Percentiles rank a stretch among this genome's conserved stretches.
Conservation (phyloP, 2,329 filamentous ascomycete genomes). For the Xylaria multiplex region DNA sequence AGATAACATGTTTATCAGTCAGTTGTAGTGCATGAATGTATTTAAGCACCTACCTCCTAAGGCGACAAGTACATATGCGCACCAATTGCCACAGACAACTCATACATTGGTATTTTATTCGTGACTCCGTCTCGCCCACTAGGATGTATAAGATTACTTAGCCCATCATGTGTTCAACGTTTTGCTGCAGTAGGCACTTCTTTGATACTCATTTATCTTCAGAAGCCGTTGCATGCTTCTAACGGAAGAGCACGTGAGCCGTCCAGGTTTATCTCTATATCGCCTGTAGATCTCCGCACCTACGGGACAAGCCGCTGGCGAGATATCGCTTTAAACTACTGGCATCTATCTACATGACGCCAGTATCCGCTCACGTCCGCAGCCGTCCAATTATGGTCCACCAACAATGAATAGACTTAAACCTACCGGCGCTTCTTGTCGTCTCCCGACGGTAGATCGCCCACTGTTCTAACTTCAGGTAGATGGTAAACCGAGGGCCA, state of each 20-base stretch:
- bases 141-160: too few species aligned
- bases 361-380: background rate
- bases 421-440: conserved; percentile 43
- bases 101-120: too few species aligned
- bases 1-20: background rate
- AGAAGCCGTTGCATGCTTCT: background rate
- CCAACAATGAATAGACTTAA: background rate
- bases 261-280: background rate
- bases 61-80: background rate
- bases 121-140: too few species aligned
- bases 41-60: background rate
- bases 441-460: conserved; percentile 31
- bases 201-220: background rate
- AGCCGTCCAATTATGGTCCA: background rate
- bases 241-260: background rate
- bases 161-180: background rate
- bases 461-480: conserved; percentile 57
- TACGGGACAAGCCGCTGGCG: background rate
- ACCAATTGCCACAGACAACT: background rate
- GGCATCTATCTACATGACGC: background rate
- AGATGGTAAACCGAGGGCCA: conserved; percentile 73
- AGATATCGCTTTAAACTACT: background rate
- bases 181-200: background rate
- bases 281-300: background rate
- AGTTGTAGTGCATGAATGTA: background rate